Evolutionary conservation across 768 basidiomycete genomes (phyloP), one percentile per base, ranked within the genome.

Genomic region (Asterophora lycoperdoides): DNA sequence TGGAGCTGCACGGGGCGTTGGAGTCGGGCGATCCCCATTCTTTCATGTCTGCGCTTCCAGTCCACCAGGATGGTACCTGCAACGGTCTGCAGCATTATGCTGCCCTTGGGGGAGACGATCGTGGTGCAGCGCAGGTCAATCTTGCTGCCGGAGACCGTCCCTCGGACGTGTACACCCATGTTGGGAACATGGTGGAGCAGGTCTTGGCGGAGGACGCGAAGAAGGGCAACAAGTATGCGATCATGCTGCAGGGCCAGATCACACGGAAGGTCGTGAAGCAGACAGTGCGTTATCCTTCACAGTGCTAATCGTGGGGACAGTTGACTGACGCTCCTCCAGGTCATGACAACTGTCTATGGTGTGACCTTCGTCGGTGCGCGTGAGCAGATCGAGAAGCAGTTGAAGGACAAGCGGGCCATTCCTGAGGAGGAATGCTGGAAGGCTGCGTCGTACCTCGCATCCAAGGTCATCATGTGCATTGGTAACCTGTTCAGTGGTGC

Each of bases 271-370:
- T 96, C 14, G 95, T 99, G 57, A 99, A 99, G 74, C 95, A 98
- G 72, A 97, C 96, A 18, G 91, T 88, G 33, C 40, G 80, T 70
- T 23, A 23, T 23, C 23, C 6, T 23, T 23, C 3, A 23, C 23
- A 23, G n/a, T 28, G 5, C 36, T 10, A 4, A 14, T 26, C 20
- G 18, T 39, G 4, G 8, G 5, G 37, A n/a, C 23, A 18, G 10
- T 35, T 18, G 23, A 19, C 23, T 20, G 14, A 39, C 5, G 5
- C 9, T 18, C 2, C 54, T 8, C 23, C 4, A 87, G 84, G 91
- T 97, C 55, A 99, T 99, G 96, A 99, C 95, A 1, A 97, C 95
- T 2, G 95, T 98, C 29, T 98, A 98, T 62, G 95, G 96, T 17
- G 94, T 99, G 13, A 99, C 96, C 0, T 94, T 84, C 68, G 71